Conservation (phyloP, 768 basidiomycete species). For the Mycena crocata region DNA sequence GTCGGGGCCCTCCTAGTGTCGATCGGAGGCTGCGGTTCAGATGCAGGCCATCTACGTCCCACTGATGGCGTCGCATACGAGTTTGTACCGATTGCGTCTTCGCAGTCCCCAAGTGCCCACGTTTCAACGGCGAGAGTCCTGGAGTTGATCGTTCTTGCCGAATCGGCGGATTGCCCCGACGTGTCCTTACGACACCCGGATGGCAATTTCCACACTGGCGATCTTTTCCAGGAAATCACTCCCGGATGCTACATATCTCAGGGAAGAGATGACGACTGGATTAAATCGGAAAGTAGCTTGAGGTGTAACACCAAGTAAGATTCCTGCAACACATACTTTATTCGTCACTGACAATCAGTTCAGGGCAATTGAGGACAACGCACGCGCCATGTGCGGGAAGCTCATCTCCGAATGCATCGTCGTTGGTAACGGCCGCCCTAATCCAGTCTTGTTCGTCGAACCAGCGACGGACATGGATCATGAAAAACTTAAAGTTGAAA, state of each 20-base stretch:
- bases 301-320: conserved; percentile 75
- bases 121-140: conserved; percentile 67
- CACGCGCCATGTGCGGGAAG: conserved; percentile 70
- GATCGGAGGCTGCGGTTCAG: conserved; percentile 61
- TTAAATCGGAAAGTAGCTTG: conserved; percentile 82
- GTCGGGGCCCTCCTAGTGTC: conserved; percentile 79
- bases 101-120: conserved; percentile 57
- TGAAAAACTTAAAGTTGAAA: conserved; percentile 72
- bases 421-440: conserved; percentile 81
- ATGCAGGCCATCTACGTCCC: conserved; percentile 64
- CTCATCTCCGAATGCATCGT: conserved; percentile 82
- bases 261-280: conserved; percentile 88
- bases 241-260: conserved; percentile 72
- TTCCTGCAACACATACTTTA: not conserved
- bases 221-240: conserved; percentile 76
- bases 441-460: conserved; percentile 82
- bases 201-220: conserved; percentile 84
- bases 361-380: conserved; percentile 83
- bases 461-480: conserved; percentile 63
- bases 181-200: conserved; percentile 66
- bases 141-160: conserved; percentile 76
- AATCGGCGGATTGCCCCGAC: conserved; percentile 79
- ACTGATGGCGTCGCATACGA: conserved; percentile 74
- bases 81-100: conserved; percentile 68
- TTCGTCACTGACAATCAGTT: conserved; percentile 25